Percentiles rank a stretch among this genome's conserved stretches.
These are phyloP conservation scores for Viola pubescens DNA, from an alignment of 441 rosid genomes.

Conservation along the genomic window DNA sequence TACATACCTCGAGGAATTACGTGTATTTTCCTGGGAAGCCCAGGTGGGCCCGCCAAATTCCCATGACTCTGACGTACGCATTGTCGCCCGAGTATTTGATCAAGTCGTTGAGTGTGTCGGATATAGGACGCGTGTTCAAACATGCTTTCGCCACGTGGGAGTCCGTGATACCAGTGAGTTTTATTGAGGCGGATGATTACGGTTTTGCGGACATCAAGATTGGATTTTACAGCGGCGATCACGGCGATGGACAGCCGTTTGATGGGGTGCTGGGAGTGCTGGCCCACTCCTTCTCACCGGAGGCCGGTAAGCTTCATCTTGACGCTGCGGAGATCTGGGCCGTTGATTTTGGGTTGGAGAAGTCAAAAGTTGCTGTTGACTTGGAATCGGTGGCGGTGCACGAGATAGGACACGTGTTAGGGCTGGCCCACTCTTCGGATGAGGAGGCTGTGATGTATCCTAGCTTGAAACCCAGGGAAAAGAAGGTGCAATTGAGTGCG, in stretches of 20 bases:
- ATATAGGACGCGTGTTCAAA: conserved; percentile 36
- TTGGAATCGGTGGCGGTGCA: conserved; percentile 78
- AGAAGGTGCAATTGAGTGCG: conserved; percentile 42
- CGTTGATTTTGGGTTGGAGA: conserved; percentile 44
- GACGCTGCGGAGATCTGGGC: conserved; percentile 82
- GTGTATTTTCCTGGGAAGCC: conserved; percentile 61
- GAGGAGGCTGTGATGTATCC: conserved; percentile 82
- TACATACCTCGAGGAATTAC: conserved; percentile 33
- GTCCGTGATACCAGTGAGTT: conserved; percentile 57
- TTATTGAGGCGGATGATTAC: conserved; percentile 47
- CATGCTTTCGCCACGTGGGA: conserved; percentile 63
- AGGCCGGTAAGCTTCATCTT: conserved; percentile 66
- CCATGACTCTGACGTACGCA: conserved; percentile 54
- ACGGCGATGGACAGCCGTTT: conserved; percentile 86
- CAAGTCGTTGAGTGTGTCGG: conserved; percentile 25
- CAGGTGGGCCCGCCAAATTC: conserved; percentile 43
- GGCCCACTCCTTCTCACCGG: conserved; percentile 79
- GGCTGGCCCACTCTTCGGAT: conserved; percentile 51
- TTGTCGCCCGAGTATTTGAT: conserved; percentile 51
- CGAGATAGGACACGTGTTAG: conserved; percentile 80
- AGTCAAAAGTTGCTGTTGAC: conserved; percentile 66
- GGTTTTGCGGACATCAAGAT: conserved; percentile 61
- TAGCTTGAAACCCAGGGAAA: conserved; percentile 66
- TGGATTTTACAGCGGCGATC: conserved; percentile 75
- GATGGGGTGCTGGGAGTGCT: conserved; percentile 77